phyloP scores from a whole-genome alignment of 352 stramenopile genomes.

The Pythium sp. region DNA sequence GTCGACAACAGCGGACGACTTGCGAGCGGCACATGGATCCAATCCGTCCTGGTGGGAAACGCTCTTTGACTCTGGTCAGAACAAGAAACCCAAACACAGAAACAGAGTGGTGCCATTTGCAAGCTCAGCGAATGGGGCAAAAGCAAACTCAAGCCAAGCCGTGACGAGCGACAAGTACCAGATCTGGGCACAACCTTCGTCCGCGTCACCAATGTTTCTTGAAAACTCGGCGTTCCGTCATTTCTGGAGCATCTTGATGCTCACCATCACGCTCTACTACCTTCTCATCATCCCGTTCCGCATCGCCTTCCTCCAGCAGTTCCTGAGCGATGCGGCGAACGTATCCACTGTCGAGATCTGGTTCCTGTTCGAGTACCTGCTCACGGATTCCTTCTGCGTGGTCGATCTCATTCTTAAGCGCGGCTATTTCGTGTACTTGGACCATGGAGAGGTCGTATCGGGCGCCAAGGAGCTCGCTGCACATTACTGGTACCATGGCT shows the following conservation, averaged over 20 bases:
- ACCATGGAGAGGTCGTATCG: conserved; percentile 37
- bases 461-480: conserved; percentile 31
- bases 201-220: conserved; percentile 21
- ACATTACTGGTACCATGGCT: conserved; percentile 50
- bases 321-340: conserved; percentile 33
- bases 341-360: conserved; percentile 27
- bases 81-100: neutral
- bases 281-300: conserved; percentile 53
- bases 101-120: conserved; percentile 6
- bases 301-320: conserved; percentile 50
- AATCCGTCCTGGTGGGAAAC: neutral
- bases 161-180: conserved; percentile 13
- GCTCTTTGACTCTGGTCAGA: neutral
- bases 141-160: neutral
- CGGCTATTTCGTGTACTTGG: conserved; percentile 52
- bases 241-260: conserved; percentile 50
- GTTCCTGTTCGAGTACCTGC: conserved; percentile 52
- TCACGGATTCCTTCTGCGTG: conserved; percentile 43
- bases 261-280: conserved; percentile 56
- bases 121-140: neutral
- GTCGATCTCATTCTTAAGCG: conserved; percentile 59
- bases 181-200: conserved; percentile 21
- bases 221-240: conserved; percentile 44
- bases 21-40: neutral
- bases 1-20: neutral